A percentile compares a stretch with the other conserved stretches of the same genome.
phyloP scores from a whole-genome alignment of 352 stramenopile species.

The Phytophthora melonis region DNA sequence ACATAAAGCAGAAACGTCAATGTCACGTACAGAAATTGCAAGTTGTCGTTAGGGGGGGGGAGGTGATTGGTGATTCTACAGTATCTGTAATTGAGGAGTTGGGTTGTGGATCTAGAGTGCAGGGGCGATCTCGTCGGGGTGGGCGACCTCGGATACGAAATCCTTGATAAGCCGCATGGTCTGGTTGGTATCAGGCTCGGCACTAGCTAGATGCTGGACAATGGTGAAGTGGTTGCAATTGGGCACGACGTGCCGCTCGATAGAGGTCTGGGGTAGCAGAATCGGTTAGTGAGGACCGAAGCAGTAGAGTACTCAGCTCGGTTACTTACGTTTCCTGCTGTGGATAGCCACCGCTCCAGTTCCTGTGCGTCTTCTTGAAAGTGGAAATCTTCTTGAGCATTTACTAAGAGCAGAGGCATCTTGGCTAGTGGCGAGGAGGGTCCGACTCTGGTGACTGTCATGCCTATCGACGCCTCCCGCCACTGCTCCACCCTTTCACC shows the following conservation, averaged over 20 bases:
- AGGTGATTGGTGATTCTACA: background rate
- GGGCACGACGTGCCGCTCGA: constrained; percentile 55
- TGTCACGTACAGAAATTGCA: constrained; percentile 24
- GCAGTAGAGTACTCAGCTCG: background rate
- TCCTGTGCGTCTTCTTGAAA: constrained; percentile 78
- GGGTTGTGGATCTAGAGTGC: constrained; percentile 3
- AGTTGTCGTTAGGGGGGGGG: constrained; percentile 21
- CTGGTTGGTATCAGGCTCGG: constrained; percentile 33
- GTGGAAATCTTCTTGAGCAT: constrained; percentile 83
- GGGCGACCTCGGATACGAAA: constrained; percentile 47
- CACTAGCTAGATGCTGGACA: constrained; percentile 60
- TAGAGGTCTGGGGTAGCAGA: constrained; percentile 28
- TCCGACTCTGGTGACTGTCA: constrained; percentile 50
- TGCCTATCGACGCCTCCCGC: constrained; percentile 74
- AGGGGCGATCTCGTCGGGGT: constrained; percentile 10
- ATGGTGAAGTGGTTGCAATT: constrained; percentile 84
- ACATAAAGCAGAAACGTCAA: constrained; percentile 24
- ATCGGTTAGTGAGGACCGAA: constrained; percentile 10
- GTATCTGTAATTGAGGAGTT: background rate
- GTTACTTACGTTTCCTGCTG: constrained; percentile 61
- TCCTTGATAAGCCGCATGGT: constrained; percentile 58
- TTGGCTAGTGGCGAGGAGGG: constrained; percentile 51
- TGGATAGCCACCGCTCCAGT: constrained; percentile 65
- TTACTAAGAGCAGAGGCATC: constrained; percentile 70
- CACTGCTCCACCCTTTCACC: constrained; percentile 71